A percentile compares a stretch with the other conserved stretches of the same genome.
phyloP scores from a whole-genome alignment of 148 eudicot species.

The Pouteria glomerata region DNA sequence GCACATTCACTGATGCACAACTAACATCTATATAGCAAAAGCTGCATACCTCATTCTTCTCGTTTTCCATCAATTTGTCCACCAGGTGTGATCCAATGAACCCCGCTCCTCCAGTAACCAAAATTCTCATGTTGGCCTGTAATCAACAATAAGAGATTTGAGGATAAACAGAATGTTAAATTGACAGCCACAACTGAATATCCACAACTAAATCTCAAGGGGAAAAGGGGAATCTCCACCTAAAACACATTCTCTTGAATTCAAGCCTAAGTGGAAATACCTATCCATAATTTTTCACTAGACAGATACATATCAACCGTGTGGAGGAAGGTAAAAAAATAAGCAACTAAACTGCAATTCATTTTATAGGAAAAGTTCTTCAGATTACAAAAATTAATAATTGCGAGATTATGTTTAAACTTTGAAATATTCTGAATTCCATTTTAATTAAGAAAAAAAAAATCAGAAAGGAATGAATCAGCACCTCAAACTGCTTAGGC shows the following conservation, averaged over 20 bases:
- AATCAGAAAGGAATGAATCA: not conserved
- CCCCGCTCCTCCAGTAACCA: constrained; percentile 97
- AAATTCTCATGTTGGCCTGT: constrained; percentile 96
- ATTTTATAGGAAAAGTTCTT: no score
- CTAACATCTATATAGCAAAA: not conserved
- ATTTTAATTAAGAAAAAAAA: no score
- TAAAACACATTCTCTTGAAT: not conserved
- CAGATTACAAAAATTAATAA: no score
- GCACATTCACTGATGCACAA: not conserved
- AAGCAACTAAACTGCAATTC: not conserved
- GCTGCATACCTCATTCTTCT: constrained; percentile 76
- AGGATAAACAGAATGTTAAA: not conserved
- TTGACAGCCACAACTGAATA: not conserved
- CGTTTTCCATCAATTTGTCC: constrained; percentile 88
- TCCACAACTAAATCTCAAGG: not conserved
- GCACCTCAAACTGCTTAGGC: not conserved
- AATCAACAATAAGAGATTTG: not conserved
- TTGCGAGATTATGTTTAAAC: no score
- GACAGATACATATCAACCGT: not conserved
- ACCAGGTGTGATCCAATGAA: constrained; percentile 97
- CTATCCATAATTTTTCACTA: not conserved
- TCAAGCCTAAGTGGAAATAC: not conserved
- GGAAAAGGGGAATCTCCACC: not conserved
- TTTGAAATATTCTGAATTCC: no score
- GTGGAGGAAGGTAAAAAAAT: not conserved